phyloP scores from a whole-genome alignment of 2,329 filamentous ascomycete species.

The Dothideomycetes sp. region DNA sequence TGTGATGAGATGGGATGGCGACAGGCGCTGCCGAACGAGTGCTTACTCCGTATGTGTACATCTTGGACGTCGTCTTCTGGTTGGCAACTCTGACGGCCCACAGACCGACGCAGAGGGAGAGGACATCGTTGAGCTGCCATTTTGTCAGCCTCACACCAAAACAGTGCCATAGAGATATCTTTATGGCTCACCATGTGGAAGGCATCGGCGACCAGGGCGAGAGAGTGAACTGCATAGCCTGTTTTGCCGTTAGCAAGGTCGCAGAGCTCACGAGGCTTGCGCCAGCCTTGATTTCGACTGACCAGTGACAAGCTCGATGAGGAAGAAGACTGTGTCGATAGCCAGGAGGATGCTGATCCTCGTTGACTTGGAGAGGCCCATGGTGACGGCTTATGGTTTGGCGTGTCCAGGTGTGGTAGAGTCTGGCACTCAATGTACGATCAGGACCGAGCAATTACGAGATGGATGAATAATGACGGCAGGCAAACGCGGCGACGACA shows the following conservation, averaged over 20 bases:
- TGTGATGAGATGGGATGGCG: not conserved
- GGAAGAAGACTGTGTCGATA: constrained; percentile 83
- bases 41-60: constrained; percentile 92
- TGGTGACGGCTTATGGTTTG: constrained; percentile 34
- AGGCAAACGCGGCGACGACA: too few relatives aligned
- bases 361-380: constrained; percentile 86
- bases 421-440: too few relatives aligned
- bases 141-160: not conserved
- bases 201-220: constrained; percentile 90
- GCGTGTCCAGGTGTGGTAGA: too few relatives aligned
- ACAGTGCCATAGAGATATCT: too few relatives aligned
- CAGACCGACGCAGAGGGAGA: constrained; percentile 81
- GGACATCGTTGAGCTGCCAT: constrained; percentile 81
- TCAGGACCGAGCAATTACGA: too few relatives aligned
- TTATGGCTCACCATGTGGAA: constrained; percentile 83
- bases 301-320: constrained; percentile 77
- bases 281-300: not conserved
- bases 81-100: constrained; percentile 92
- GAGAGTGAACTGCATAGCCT: constrained; percentile 69
- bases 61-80: constrained; percentile 69
- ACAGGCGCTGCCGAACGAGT: constrained; percentile 28
- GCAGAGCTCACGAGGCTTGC: too few relatives aligned
- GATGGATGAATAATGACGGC: too few relatives aligned
- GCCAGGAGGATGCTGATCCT: constrained; percentile 87
- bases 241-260: not conserved